Base-by-base conservation (phyloP, 2,329 filamentous ascomycete genomes). In the Volutella citrinella region DNA sequence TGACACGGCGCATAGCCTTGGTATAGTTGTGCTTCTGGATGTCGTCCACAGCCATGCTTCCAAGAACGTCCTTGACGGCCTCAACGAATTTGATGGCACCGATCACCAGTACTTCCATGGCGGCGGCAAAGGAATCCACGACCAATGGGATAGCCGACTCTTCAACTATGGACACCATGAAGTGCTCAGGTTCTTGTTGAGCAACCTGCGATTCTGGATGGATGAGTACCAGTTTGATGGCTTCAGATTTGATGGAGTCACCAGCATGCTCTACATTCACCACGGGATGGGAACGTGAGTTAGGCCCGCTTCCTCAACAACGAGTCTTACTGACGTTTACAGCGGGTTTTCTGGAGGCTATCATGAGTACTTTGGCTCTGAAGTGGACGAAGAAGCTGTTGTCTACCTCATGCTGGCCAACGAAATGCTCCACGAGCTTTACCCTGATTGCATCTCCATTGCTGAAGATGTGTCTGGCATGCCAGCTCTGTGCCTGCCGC, bases 151-250 rank as follows among this genome's bases (percentile, higher is more conserved):
- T 59, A 95, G 88, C 63, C 80, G 93, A 40, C 69, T 98, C 36
- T 98, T 98, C 74, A 98, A 98, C 69, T 98, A 97, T 57, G 91
- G 90, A 19, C 80, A 80, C 54, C 89, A 97, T 54, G 93, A 98
- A 60, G 93, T 98, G 15, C 63, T 97, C 59, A 80, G 93, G n/a
- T 98, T 98, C 66, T 70, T 98, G 27, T 72, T 98, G 17, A 96
- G 90, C 61, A 98, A 98, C 59, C 67, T 98, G 38, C 79, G 91
- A 16, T 98, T 95, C 69, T 98, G 93, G 90, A 97, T 98, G 90
- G 91, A 97, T 36, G 90, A 96, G 65, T 98, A 96, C 56, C 71
- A 80, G 24, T 97, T 98, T 57, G 93, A 98, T 57, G 93, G 93
- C 16, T 98, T 97, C 75, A 80, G 93, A 25, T 98, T 98, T 54